Base-by-base conservation (phyloP, 345 rosid genomes). In the Ricinus communis region DNA sequence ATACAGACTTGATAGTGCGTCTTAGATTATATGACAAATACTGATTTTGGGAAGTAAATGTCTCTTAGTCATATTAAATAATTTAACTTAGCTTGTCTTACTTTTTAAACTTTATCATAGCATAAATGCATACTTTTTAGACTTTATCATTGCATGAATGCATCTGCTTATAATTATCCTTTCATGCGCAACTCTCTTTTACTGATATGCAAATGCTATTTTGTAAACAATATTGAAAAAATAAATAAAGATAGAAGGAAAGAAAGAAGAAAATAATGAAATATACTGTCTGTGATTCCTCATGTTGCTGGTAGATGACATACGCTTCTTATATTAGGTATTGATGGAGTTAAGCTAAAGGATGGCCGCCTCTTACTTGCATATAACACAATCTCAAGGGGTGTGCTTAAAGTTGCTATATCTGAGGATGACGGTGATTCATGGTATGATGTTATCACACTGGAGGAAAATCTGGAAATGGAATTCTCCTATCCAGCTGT, bases 401-500 rank as follows among this genome's bases (percentile, higher is more conserved):
- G 91, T 33, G 83, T 83, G 71, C 97, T 95, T 74, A 92, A 90
- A 77, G 83, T 95, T 66, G 90, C 91, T 57, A 52, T 84, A 41
- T 92, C 97, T 22, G 27, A 65, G 21, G 91, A 95, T 77, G 96
- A 95, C 12, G 96, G 96, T 46, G 88, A 89, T 76, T 80, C 91
- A 4, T 95, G 93, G 99, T 62, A 73, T 33, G 89, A 95, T 74
- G 86, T 79, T 72, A 65, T 86, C 65, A 89, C 91, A 0, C 72
- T 92, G 55, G 97, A 90, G 75, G 89, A 90, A 7, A 69, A 81
- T n/a, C 46, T 53, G 21, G 91, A 70, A 52, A 87, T 90, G 97
- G 96, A 95, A 65, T 95, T 91, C 72, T 95, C 97, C 2, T 91
- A 95, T 70, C 96, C 97, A 0, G 93, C 96, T 11, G 95, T 87